These are phyloP conservation scores for Silene uniflora DNA, from an alignment of 148 eudicot species.

Conservation along the genomic window DNA sequence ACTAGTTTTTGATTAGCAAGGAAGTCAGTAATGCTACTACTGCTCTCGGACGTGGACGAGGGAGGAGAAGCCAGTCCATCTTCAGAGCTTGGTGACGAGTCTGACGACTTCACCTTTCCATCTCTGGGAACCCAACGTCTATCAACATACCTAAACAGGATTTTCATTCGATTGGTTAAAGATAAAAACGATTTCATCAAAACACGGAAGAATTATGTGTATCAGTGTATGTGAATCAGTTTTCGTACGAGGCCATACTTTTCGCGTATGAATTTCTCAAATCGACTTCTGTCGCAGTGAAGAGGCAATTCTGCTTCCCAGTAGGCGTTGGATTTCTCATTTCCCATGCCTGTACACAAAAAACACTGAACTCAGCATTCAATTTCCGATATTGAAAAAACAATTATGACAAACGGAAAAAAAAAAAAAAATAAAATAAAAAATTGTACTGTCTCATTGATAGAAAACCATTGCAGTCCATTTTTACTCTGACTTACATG, in stretches of 20 bases:
- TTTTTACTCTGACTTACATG: too few relatives aligned
- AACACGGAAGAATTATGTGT: not conserved
- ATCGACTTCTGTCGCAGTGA: conserved; percentile 36
- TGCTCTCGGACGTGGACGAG: conserved; percentile 21
- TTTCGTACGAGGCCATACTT: conserved; percentile 42
- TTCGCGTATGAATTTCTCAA: conserved; percentile 52
- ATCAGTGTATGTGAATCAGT: conserved; percentile 17
- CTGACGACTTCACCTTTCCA: conserved; percentile 27
- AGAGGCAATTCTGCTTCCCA: conserved; percentile 70
- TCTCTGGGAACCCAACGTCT: conserved; percentile 52
- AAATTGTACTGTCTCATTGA: not conserved
- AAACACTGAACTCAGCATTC: not conserved
- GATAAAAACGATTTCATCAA: not conserved
- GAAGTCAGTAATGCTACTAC: conserved; percentile 19
- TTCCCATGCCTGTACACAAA: conserved; percentile 51
- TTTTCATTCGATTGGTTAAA: not conserved
- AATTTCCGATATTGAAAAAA: not conserved
- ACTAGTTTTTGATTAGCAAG: conserved; percentile 26
- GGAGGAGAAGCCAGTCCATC: conserved; percentile 19
- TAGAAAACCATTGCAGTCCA: not conserved
- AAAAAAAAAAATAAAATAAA: not conserved
- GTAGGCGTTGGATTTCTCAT: conserved; percentile 54
- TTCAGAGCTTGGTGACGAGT: conserved; percentile 20
- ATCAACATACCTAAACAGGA: conserved; percentile 47
- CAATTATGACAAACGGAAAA: not conserved